Evolutionary conservation across 2,329 filamentous ascomycete species (phyloP).

Genomic region (Aciculosporium take): DNA sequence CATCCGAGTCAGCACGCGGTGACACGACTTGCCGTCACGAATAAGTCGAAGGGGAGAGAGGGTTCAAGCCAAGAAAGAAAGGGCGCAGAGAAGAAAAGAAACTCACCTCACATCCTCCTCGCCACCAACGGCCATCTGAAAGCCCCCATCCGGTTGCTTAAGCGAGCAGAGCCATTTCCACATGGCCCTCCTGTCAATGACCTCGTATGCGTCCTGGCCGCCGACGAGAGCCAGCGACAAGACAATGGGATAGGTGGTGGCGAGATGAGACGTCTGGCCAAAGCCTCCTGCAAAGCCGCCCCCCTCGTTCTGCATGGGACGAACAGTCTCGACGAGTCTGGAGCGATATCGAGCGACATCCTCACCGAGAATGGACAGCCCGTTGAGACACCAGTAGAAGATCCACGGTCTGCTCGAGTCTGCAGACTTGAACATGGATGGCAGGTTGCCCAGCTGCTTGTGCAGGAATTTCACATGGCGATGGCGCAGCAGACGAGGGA

Average conservation of each 20-base stretch:
- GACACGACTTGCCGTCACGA: conserved; percentile 7
- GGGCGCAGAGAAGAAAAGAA: no score
- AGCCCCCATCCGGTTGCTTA: conserved; percentile 82
- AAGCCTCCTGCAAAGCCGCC: conserved; percentile 93
- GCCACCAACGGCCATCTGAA: conserved; percentile 70
- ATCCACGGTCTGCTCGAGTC: conserved; percentile 91
- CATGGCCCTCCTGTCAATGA: conserved; percentile 71
- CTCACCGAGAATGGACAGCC: conserved; percentile 60
- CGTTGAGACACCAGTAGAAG: conserved; percentile 80
- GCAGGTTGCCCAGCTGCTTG: conserved; percentile 45
- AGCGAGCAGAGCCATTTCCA: conserved; percentile 81
- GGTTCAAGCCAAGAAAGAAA: no score
- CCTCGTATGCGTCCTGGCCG: conserved; percentile 55
- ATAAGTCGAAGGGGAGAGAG: no score
- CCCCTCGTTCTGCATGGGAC: conserved; percentile 63
- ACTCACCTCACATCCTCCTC: conserved; percentile 77
- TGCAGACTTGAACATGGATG: conserved; percentile 54
- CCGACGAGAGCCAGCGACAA: conserved; percentile 69
- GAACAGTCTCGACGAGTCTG: conserved; percentile 59
- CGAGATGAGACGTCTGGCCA: conserved; percentile 78
- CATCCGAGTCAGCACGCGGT: conserved; percentile 5
- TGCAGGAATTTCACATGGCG: conserved; percentile 49
- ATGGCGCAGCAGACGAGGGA: conserved; percentile 57
- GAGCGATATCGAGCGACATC: conserved; percentile 55
- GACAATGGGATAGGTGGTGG: conserved; percentile 73